These are phyloP conservation scores for Rhizopus sp. DNA, from an alignment of 371 early-diverging fungal genomes.

Conservation along the genomic window DNA sequence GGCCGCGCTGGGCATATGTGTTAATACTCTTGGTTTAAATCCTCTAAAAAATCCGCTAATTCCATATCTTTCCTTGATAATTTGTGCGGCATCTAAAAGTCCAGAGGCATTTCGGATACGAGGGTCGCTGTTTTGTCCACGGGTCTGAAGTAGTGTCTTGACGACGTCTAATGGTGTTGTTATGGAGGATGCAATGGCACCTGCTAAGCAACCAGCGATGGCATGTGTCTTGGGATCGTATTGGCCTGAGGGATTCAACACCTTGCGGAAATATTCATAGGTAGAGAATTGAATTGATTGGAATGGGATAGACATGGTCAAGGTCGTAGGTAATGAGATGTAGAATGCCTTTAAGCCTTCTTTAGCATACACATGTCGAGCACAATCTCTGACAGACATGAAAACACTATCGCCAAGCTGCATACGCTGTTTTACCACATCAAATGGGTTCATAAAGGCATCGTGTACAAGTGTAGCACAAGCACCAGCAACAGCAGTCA, in stretches of 20 bases:
- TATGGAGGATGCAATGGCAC: constrained; percentile 80
- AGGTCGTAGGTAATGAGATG: constrained; percentile 89
- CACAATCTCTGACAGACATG: constrained; percentile 67
- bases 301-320: constrained; percentile 90
- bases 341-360: constrained; percentile 90
- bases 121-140: constrained; percentile 69
- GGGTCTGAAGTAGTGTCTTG: constrained; percentile 90
- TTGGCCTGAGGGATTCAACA: constrained; percentile 71
- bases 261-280: constrained; percentile 83
- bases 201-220: constrained; percentile 84
- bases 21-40: constrained; percentile 73
- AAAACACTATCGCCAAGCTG: constrained; percentile 74
- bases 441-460: constrained; percentile 91
- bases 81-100: constrained; percentile 62
- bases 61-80: constrained; percentile 78
- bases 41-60: constrained; percentile 78
- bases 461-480: constrained; percentile 85
- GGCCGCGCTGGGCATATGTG: constrained; percentile 90
- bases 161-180: constrained; percentile 92
- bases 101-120: constrained; percentile 71
- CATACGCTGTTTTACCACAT: constrained; percentile 94
- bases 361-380: constrained; percentile 54
- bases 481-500: constrained; percentile 80
- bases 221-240: constrained; percentile 87
- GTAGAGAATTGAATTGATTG: constrained; percentile 89